These are phyloP conservation scores for Lomentospora prolificans DNA, from an alignment of 2,329 filamentous ascomycete genomes.

Conservation along the genomic window DNA sequence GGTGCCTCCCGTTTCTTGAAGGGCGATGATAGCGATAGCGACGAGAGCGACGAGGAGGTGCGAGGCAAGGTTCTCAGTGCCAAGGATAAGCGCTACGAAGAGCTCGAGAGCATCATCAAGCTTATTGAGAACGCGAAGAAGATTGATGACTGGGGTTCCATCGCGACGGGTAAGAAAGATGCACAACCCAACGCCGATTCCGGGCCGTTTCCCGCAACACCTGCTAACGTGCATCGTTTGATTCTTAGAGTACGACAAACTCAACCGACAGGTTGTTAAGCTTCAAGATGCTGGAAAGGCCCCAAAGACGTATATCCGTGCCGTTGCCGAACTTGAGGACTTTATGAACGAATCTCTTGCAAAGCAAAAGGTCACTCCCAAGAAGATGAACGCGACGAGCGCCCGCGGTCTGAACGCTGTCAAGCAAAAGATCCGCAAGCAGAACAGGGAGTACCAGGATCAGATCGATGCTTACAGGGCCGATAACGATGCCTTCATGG, in stretches of 20 bases:
- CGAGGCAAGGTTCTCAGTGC: constrained; percentile 88
- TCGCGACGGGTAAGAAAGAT: constrained; percentile 63
- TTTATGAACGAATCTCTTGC: constrained; percentile 86
- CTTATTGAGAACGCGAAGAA: constrained; percentile 94
- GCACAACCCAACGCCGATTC: neutral
- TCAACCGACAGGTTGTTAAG: constrained; percentile 78
- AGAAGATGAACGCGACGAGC: constrained; percentile 98
- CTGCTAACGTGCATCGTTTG: too few species aligned
- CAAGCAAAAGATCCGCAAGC: constrained; percentile 98
- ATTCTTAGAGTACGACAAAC: constrained; percentile 79
- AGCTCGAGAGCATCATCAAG: constrained; percentile 81
- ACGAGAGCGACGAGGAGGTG: constrained; percentile 79
- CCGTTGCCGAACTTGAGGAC: constrained; percentile 87
- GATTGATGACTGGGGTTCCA: constrained; percentile 95
- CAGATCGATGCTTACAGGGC: constrained; percentile 82
- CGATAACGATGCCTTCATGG: constrained; percentile 82
- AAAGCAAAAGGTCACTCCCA: constrained; percentile 90
- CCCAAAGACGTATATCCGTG: constrained; percentile 88
- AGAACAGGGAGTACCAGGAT: constrained; percentile 85
- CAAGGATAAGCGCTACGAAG: constrained; percentile 94
- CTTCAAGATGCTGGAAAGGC: constrained; percentile 66
- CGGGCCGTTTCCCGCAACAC: too few species aligned
- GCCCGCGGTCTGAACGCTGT: constrained; percentile 91
- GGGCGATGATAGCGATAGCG: constrained; percentile 58
- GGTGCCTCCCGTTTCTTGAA: constrained; percentile 80